Base-by-base conservation (phyloP, 495 filamentous ascomycete genomes). In the Hypoxylon perforatum region DNA sequence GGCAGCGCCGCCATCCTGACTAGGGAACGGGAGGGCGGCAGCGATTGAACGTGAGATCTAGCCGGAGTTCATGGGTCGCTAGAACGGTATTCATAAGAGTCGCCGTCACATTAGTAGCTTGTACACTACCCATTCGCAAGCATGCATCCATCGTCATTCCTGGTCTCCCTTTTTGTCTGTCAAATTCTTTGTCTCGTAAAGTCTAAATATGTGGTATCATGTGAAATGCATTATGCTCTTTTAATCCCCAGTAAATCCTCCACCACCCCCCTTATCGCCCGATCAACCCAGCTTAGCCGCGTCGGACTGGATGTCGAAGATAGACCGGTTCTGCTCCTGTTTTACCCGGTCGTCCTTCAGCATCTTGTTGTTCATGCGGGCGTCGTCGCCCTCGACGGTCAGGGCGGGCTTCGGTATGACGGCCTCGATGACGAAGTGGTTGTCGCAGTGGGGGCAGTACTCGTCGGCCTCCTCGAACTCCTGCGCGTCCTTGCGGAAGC, bases 381-480 rank as follows among this genome's bases (percentile, higher is more conserved):
- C 90, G 79, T 99, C 95, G 42, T 94, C 94, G 38, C 95, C 91
- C 76, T 98, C 95, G 23, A 98, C 85, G 54, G 92, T 83, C 52
- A 99, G 76, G 33, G 88, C 82, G 8, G 93, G 83, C 77, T 93
- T 91, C 9, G 95, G 91, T 18, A 89, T 91, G 57, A 90, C 73
- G 21, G 95, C 95, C 15, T 97, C 94, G 59, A 98, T 78, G 19
- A 98, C 90, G 73, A 93, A 99, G 78, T 98, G 95, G 77, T 99
- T 99, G 76, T 99, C 95, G 82, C 95, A 99, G 80, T 97, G 91
- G n/a, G 95, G 96, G 80, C 95, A 98, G 81, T 96, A 98, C 78
- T 99, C 96, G 82, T 99, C 96, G 75, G 92, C 92, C 66, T 97
- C 96, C 70, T 99, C 95, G 73, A 97, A 97, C 74, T 97, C 91